Base-by-base conservation (phyloP, 169 alveolate genomes). In the Ichthyophthirius multifiliis region DNA sequence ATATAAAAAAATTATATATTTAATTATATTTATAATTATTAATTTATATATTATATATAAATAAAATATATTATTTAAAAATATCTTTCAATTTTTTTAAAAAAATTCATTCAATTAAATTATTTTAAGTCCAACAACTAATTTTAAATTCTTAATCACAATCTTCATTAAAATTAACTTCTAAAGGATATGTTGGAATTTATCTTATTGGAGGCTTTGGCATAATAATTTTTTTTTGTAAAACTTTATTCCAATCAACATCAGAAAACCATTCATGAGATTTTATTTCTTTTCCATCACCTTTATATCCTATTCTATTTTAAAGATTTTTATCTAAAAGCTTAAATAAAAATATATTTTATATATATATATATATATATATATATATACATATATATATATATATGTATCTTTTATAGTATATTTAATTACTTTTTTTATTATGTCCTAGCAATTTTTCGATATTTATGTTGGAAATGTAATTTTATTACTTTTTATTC, bases 221-320 rank as follows among this genome's bases (percentile, higher is more conserved):
- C 71, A 55, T 55, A 55, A 39, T 34, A 20, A 55, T 55, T 55
- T 55, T 55, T 80, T 83, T 89, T 37, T 65, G 65, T 4, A 41
- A n/a, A 4, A 92, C 62, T 80, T 88, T 81, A 18, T 86, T 83
- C 96, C 97, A 94, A 65, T 91, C 91, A 3, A 92, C 65, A 5
- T 83, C 89, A 34, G 82, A 80, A 74, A 91, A 94, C 87, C 89
- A 92, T 13, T 94, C 91, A 83, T 92, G 96, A 23, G 79, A 74
- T 77, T 88, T 89, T 12, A 94, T 88, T 75, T 94, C 96, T 37
- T 83, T 76, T 32, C 91, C 87, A 41, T 92, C 96, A 31, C 77
- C 76, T 32, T 16, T 43, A 71, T 74, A 73, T 2, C 96, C 96
- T 34, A 90, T 86, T 82, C 96, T 86, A 63, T 76, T 83, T 27